phyloP scores from a whole-genome alignment of 2,329 filamentous ascomycete genomes.

The Fusarium sp. region DNA sequence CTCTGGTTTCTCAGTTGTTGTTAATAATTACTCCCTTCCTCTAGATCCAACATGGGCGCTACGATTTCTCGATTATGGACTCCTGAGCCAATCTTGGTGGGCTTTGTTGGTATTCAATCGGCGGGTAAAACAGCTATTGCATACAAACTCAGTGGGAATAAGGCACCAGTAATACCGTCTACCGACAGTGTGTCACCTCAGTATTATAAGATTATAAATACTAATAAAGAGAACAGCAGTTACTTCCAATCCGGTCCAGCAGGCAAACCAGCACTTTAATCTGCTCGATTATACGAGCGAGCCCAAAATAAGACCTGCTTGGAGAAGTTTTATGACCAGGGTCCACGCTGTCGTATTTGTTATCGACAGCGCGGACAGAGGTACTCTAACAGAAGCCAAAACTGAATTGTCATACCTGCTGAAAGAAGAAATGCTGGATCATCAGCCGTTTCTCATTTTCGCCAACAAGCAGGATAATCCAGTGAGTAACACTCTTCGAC shows the following conservation, averaged over 20 bases:
- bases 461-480: constrained; percentile 23
- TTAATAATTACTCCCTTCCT: too few species aligned
- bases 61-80: constrained; percentile 11
- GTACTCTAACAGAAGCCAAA: neutral
- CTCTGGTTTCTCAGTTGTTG: too few species aligned
- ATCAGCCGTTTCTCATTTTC: constrained; percentile 12
- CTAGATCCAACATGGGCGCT: neutral
- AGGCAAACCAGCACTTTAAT: neutral
- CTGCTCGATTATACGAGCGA: constrained; percentile 16
- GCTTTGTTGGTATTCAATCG: neutral
- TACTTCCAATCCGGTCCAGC: neutral
- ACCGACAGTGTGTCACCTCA: neutral
- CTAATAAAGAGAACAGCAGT: neutral
- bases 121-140: neutral
- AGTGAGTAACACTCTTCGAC: neutral
- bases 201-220: too few species aligned
- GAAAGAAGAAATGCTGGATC: neutral
- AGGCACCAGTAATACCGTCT: accelerated
- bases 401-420: neutral
- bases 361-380: constrained; percentile 1
- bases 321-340: constrained; percentile 2
- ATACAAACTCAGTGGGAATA: neutral
- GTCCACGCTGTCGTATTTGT: constrained; percentile 2
- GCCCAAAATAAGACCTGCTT: neutral
- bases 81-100: neutral